Evolutionary conservation across 225 moss, liverwort and hornwort species (phyloP), one percentile per base, ranked within the genome.

Genomic region (Ulota crispa): DNA sequence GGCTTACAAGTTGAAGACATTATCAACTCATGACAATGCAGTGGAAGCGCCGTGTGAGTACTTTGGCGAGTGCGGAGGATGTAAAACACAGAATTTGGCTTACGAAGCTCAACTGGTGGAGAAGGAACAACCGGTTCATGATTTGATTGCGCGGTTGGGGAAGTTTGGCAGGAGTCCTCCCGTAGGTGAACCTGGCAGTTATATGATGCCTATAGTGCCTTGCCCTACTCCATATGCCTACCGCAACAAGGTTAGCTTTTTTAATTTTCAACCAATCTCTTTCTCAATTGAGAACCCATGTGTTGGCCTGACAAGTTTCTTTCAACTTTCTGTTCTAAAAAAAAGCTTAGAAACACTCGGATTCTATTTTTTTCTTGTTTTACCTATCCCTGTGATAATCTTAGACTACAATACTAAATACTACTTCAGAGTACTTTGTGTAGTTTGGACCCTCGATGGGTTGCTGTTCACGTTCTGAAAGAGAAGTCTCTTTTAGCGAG

Each of bases 21-120:
- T 99, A 63, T 93, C 93, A 45, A 90, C 85, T 53, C 99, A 99
- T 83, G 80, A 89, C 78, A 87, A 96, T 78, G 96, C 93, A 80
- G 96, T 99, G 76, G 77, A 84, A 72, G 94, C 95, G 19, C 99
- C 94, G 26, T 99, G 99, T 76, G 82, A 89, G 79, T 92, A 99
- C 79, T 99, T 99, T 81, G 94, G 94, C n/a, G 94, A 99, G 75
- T 99, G 99, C 73, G 99, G 99, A 70, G 99, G 99, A 63, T 99
- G 99, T 65, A 96, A 92, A 76, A 96, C 99, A 64, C 99, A 99
- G 83, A 94, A 94, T 78, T 66, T 96, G 80, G 88, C 92, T 8
- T 99, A 99, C 54, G 90, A 91, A 80, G 96, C 99, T 70, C 99
- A 99, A 85, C 80, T 99, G 68, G 75, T 79, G 56, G 90, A 90